Percentiles rank a stretch among this genome's conserved stretches.
phyloP scores from a whole-genome alignment of 2,329 filamentous ascomycete genomes.

The Phialocephala sp. region DNA sequence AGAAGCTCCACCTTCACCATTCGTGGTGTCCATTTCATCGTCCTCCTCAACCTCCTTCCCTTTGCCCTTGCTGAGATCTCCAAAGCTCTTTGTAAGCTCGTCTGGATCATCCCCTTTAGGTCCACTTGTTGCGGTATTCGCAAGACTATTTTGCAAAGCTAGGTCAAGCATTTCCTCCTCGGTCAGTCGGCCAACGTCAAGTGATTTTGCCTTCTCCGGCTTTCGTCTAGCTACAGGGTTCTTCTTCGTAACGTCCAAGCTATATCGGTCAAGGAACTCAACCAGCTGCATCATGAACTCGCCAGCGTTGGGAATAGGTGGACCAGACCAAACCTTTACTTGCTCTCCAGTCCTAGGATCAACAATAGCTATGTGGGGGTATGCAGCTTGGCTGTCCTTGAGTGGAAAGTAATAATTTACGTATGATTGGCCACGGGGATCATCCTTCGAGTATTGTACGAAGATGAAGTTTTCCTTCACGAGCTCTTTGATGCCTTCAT shows the following conservation, averaged over 20 bases:
- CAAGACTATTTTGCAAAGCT: conserved; percentile 87
- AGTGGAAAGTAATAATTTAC: conserved; percentile 85
- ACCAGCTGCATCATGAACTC: conserved; percentile 92
- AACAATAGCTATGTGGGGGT: conserved; percentile 94
- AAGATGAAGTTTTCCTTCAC: conserved; percentile 94
- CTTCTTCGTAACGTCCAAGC: conserved; percentile 83
- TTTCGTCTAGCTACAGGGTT: conserved; percentile 88
- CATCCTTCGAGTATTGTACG: conserved; percentile 89
- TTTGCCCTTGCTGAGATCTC: conserved; percentile 59
- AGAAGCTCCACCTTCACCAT: conserved; percentile 37
- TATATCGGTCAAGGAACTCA: conserved; percentile 97
- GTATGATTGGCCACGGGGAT: conserved; percentile 78
- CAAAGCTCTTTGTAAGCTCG: conserved; percentile 74
- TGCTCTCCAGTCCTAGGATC: conserved; percentile 96
- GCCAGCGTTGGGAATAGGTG: conserved; percentile 73
- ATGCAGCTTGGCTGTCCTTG: conserved; percentile 83
- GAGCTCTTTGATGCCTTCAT: conserved; percentile 76
- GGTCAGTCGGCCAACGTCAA: conserved; percentile 86
- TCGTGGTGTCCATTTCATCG: conserved; percentile 45
- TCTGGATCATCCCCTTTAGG: conserved; percentile 80
- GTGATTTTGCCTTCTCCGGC: conserved; percentile 68
- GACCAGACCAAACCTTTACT: conserved; percentile 93
- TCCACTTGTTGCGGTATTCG: conserved; percentile 52
- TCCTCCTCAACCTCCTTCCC: conserved; percentile 52
- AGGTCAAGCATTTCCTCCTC: conserved; percentile 98